Conservation (phyloP, 2,329 filamentous ascomycete species). For the Monascus ruber region DNA sequence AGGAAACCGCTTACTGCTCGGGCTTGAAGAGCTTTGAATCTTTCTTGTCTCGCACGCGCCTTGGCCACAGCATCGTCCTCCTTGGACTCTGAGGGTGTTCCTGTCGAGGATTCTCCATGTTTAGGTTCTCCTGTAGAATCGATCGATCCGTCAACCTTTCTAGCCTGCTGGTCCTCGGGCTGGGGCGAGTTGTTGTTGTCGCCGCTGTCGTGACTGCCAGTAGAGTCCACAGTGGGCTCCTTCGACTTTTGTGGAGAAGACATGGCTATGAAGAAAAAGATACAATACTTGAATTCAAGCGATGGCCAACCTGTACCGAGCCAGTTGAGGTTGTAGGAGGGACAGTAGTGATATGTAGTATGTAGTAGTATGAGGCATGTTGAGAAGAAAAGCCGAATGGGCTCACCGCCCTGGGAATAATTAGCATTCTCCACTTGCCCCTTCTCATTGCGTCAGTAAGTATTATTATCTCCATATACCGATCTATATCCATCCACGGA, state of each 20-base stretch:
- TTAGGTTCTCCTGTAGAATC: slow-evolving; percentile 3
- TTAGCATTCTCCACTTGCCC: too few relatives aligned
- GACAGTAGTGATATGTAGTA: too few relatives aligned
- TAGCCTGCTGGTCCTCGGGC: not conserved
- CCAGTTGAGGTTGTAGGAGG: too few relatives aligned
- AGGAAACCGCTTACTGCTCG: slow-evolving; percentile 44
- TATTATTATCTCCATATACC: too few relatives aligned
- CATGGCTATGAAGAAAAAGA: slow-evolving; percentile 4
- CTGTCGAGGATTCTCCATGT: slow-evolving; percentile 2
- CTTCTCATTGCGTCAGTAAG: too few relatives aligned
- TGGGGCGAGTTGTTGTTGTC: not conserved
- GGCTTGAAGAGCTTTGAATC: slow-evolving; percentile 79
- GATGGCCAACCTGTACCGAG: too few relatives aligned
- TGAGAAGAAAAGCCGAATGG: too few relatives aligned
- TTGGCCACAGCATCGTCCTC: slow-evolving; percentile 18
- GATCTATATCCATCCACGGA: too few relatives aligned
- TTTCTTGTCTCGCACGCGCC: slow-evolving; percentile 56
- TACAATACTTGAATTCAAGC: too few relatives aligned
- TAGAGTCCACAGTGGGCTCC: not conserved
- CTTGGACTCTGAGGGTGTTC: slow-evolving; percentile 3
- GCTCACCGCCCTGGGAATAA: too few relatives aligned
- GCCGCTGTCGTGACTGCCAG: not conserved
- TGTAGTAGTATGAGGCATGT: too few relatives aligned
- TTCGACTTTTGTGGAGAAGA: slow-evolving; percentile 8
- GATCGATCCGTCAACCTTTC: slow-evolving; percentile 3